Percentiles rank a stretch among this genome's conserved stretches.
Conservation (phyloP, 495 filamentous ascomycete species). For the Talaromyces ruber region DNA sequence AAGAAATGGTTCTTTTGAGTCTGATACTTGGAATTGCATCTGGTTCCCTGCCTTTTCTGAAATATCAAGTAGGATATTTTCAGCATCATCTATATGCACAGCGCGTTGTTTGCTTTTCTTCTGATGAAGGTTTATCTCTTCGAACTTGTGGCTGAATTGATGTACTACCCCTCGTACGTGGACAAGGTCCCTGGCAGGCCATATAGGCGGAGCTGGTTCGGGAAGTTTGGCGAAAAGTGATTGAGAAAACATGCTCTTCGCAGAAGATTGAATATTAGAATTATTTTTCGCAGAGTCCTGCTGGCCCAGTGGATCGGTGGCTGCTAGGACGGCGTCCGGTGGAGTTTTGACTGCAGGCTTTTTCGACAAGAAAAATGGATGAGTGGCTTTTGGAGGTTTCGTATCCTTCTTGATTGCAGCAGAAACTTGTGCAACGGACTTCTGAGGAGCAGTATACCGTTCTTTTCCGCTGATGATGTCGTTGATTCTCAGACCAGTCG, state of each 20-base stretch:
- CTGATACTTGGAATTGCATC: not conserved
- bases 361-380: slow-evolving; percentile 67
- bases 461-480: slow-evolving; percentile 33
- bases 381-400: slow-evolving; percentile 51
- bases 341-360: slow-evolving; percentile 10
- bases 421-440: not conserved
- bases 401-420: slow-evolving; percentile 13
- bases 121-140: slow-evolving; percentile 7
- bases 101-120: slow-evolving; percentile 31
- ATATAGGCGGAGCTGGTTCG: slow-evolving; percentile 53
- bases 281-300: not conserved
- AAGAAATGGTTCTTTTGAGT: slow-evolving; percentile 8
- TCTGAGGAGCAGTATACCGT: slow-evolving; percentile 8
- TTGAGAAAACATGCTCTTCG: slow-evolving; percentile 7
- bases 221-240: slow-evolving; percentile 42
- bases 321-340: not conserved
- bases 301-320: not conserved
- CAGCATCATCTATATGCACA: slow-evolving; percentile 22
- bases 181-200: slow-evolving; percentile 58
- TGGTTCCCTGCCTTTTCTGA: not conserved
- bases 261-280: not conserved
- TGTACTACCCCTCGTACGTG: slow-evolving; percentile 36
- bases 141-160: not conserved
- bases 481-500: slow-evolving; percentile 40
- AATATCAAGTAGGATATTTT: slow-evolving; percentile 21